A percentile compares a stretch with the other conserved stretches of the same genome.
These are phyloP conservation scores for Pinus tabuliformis DNA, from an alignment of 75 land plant species.

Conservation along the genomic window DNA sequence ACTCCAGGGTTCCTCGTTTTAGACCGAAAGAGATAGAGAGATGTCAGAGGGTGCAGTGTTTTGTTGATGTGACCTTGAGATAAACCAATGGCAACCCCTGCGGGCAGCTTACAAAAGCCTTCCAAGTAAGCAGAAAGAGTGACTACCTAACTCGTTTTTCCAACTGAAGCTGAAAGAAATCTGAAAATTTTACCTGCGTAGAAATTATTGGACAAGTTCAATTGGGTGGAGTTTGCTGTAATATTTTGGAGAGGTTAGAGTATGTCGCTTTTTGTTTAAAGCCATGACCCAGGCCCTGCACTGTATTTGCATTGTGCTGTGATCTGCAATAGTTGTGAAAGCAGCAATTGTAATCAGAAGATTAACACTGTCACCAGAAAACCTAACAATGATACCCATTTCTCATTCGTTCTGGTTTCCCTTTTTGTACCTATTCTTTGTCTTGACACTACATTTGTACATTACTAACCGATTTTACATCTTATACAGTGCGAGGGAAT, in stretches of 20 bases:
- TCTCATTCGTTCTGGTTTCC: no score
- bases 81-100: background rate
- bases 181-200: background rate
- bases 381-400: no score
- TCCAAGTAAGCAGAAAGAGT: background rate
- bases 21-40: background rate
- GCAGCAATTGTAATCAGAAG: background rate
- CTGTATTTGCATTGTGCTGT: background rate
- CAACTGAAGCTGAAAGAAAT: background rate
- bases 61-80: background rate
- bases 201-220: background rate
- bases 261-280: background rate
- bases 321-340: background rate
- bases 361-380: background rate
- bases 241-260: no score
- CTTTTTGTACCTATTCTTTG: no score
- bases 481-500: no score
- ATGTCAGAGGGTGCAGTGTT: background rate
- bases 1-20: background rate
- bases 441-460: no score
- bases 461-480: no score
- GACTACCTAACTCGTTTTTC: background rate
- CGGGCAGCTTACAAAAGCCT: background rate
- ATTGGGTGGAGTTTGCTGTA: no score
- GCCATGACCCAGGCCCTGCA: background rate